These are phyloP conservation scores for Fusarium austroafricanum DNA, from an alignment of 2,329 filamentous ascomycete genomes.

Conservation along the genomic window DNA sequence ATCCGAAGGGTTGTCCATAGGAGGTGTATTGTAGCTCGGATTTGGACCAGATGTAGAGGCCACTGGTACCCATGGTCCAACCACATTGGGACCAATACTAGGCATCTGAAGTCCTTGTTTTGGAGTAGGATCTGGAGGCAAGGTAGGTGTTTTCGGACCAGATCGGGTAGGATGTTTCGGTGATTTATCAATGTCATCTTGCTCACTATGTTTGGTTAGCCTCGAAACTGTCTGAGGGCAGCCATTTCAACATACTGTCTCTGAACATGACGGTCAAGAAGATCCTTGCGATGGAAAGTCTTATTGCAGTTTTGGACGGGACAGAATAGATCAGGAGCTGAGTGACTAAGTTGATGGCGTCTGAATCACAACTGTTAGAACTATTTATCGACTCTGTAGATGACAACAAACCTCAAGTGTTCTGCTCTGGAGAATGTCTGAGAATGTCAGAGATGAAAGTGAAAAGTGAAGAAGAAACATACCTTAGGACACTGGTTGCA, in stretches of 20 bases:
- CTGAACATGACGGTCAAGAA: conserved; percentile 67
- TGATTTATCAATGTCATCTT: conserved; percentile 26
- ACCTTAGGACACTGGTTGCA: conserved; percentile 67
- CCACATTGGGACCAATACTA: conserved; percentile 24
- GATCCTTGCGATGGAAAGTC: conserved; percentile 68
- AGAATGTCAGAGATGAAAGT: conserved; percentile 11
- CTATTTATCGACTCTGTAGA: background rate
- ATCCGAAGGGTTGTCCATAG: conserved; percentile 31
- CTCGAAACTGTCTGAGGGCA: background rate
- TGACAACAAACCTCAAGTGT: conserved; percentile 64
- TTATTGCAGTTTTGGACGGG: conserved; percentile 65
- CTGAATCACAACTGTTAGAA: conserved; percentile 53
- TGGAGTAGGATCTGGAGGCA: conserved; percentile 25
- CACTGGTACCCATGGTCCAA: conserved; percentile 41
- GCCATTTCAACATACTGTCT: conserved; percentile 50
- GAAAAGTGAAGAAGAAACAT: conserved; percentile 15
- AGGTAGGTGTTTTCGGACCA: conserved; percentile 32
- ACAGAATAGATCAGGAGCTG: conserved; percentile 64
- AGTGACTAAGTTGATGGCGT: conserved; percentile 71
- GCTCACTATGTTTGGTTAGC: conserved; percentile 40
- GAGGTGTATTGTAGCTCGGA: conserved; percentile 23
- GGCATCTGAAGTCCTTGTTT: conserved; percentile 39
- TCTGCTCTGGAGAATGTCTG: conserved; percentile 73
- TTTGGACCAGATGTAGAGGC: conserved; percentile 13
- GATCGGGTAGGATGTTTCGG: conserved; percentile 18